A percentile compares a stretch with the other conserved stretches of the same genome.
Evolutionary conservation across 768 basidiomycete species (phyloP).

Genomic region (Mycena amicta): DNA sequence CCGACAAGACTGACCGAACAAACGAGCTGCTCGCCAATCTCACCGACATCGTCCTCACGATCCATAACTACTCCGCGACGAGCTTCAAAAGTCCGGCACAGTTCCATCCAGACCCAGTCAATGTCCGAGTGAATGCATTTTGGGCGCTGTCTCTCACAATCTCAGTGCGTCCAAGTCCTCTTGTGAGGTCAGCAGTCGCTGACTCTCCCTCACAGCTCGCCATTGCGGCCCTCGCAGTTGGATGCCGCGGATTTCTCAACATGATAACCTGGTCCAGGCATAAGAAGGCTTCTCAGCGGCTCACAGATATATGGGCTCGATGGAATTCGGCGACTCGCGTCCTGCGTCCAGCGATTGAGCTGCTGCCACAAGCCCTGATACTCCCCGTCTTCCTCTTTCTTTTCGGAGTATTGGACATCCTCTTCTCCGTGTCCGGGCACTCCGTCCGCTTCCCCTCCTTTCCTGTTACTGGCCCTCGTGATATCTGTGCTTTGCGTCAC

Average conservation of each 20-base stretch:
- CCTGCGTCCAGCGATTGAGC: slow-evolving; percentile 19
- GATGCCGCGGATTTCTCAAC: slow-evolving; percentile 19
- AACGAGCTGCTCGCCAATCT: slow-evolving; percentile 16
- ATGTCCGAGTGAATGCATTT: slow-evolving; percentile 18
- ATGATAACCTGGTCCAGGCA: slow-evolving; percentile 14
- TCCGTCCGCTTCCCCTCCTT: too few species aligned
- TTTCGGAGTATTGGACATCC: slow-evolving; percentile 21
- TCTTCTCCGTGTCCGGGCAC: slow-evolving; percentile 15
- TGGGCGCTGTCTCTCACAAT: slow-evolving; percentile 24
- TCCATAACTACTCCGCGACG: slow-evolving; percentile 4
- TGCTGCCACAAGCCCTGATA: slow-evolving; percentile 21
- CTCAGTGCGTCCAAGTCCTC: slow-evolving; percentile 12
- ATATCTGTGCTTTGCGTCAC: slow-evolving; percentile 16
- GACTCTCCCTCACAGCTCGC: slow-evolving; percentile 9
- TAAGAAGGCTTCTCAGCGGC: slow-evolving; percentile 13
- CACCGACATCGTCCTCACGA: slow-evolving; percentile 14
- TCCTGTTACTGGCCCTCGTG: slow-evolving; percentile 5
- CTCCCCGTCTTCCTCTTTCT: slow-evolving; percentile 24
- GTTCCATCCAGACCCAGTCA: slow-evolving; percentile 18
- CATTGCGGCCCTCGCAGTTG: slow-evolving; percentile 22
- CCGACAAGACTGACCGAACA: slow-evolving; percentile 8
- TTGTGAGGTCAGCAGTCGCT: neutral
- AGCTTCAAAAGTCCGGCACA: neutral
- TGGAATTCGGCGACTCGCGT: slow-evolving; percentile 16
- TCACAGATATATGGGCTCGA: slow-evolving; percentile 22